Percentiles rank a stretch among this genome's conserved stretches.
Evolutionary conservation across 2,329 filamentous ascomycete genomes (phyloP).

Genomic region (Ophiosphaerella korrae): DNA sequence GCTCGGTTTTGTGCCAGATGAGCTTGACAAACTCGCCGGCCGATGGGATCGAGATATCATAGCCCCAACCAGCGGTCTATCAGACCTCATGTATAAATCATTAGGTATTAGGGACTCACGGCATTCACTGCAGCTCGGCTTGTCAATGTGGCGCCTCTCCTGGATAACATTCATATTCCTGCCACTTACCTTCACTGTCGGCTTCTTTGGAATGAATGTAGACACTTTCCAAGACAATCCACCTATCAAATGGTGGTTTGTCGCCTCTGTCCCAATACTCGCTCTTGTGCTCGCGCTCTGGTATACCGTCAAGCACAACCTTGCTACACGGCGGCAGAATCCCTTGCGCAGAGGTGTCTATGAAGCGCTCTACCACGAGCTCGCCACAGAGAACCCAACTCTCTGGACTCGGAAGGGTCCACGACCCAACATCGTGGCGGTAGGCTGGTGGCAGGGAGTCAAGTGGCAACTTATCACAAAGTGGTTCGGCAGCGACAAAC

Average conservation of each 20-base stretch:
- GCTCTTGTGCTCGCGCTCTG: constrained; percentile 52
- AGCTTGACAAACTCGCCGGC: constrained; percentile 55
- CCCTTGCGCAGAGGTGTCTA: constrained; percentile 57
- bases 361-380: constrained; percentile 56
- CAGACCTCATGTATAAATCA: constrained; percentile 59
- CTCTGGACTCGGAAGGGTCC: constrained; percentile 58
- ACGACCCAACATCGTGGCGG: constrained; percentile 47
- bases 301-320: constrained; percentile 55
- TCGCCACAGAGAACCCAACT: constrained; percentile 52
- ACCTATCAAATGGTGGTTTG: constrained; percentile 49
- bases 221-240: constrained; percentile 45
- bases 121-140: constrained; percentile 55
- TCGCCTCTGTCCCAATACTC: constrained; percentile 54
- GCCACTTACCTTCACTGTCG: constrained; percentile 57
- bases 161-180: constrained; percentile 79
- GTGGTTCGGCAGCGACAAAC: constrained; percentile 54
- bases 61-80: constrained; percentile 56
- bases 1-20: constrained; percentile 48
- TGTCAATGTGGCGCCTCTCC: constrained; percentile 62
- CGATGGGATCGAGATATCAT: constrained; percentile 57
- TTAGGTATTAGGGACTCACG: constrained; percentile 59
- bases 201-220: constrained; percentile 61
- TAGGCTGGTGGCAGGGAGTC: constrained; percentile 44
- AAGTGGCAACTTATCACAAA: constrained; percentile 56
- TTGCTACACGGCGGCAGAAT: constrained; percentile 50